These are phyloP conservation scores for Catunica adiposa DNA, from an alignment of 2,329 filamentous ascomycete genomes.

Conservation along the genomic window DNA sequence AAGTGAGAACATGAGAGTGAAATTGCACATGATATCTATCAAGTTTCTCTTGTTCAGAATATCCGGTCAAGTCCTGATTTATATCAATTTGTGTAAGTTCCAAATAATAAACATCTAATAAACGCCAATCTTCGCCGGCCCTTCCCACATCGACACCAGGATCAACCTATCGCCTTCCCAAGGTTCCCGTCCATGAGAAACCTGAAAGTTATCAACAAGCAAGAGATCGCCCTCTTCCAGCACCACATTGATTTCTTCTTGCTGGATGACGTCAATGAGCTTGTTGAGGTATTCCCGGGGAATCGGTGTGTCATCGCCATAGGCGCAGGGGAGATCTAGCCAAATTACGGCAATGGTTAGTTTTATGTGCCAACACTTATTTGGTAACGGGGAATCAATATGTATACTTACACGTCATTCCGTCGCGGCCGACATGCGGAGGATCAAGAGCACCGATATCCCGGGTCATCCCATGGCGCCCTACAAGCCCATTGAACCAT, in stretches of 20 bases:
- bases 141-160: slow-evolving; percentile 9
- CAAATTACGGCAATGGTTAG: not conserved
- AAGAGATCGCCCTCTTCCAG: slow-evolving; percentile 16
- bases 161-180: not conserved
- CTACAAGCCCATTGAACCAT: slow-evolving; percentile 16
- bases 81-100: no score
- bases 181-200: slow-evolving; percentile 4
- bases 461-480: slow-evolving; percentile 15
- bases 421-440: slow-evolving; percentile 15
- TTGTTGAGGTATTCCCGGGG: slow-evolving; percentile 13
- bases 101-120: no score
- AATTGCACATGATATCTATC: no score
- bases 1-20: no score
- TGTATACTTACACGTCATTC: slow-evolving; percentile 15
- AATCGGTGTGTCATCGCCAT: slow-evolving; percentile 14
- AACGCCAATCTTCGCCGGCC: not conserved
- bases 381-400: not conserved
- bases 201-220: slow-evolving; percentile 16
- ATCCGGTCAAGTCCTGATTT: no score
- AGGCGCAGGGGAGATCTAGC: slow-evolving; percentile 14
- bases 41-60: no score
- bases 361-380: not conserved
- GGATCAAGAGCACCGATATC: slow-evolving; percentile 16
- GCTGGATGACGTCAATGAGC: slow-evolving; percentile 15
- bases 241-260: slow-evolving; percentile 15